Percentiles rank a stretch among this genome's conserved stretches.
phyloP scores from a whole-genome alignment of 805 yeast genomes.

The Metschnikowia matae region DNA sequence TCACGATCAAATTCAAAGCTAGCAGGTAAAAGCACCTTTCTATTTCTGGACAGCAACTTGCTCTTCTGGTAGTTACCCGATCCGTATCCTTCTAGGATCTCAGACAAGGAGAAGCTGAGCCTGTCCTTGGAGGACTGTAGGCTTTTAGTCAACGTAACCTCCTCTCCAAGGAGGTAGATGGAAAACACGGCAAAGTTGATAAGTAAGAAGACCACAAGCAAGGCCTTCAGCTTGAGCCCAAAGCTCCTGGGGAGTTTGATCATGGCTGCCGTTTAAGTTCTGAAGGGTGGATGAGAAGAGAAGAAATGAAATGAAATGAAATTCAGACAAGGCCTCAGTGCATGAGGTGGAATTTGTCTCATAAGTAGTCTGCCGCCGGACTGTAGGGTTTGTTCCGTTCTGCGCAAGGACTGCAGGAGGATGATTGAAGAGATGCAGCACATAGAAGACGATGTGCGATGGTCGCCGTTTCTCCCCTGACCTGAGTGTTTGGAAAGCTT shows the following conservation, averaged over 20 bases:
- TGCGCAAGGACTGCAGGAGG: too few species aligned
- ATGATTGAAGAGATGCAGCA: too few species aligned
- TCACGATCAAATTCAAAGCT: slow-evolving; percentile 5
- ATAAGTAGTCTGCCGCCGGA: too few species aligned
- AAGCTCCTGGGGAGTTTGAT: neutral
- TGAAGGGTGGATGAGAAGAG: neutral
- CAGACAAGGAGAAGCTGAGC: neutral
- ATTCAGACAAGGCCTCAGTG: too few species aligned
- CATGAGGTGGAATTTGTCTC: too few species aligned
- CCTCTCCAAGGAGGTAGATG: neutral
- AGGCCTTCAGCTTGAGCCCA: neutral
- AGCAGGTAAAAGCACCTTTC: slow-evolving; percentile 9
- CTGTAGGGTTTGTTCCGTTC: too few species aligned
- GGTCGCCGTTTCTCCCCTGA: too few species aligned
- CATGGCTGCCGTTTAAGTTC: neutral
- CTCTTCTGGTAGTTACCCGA: neutral
- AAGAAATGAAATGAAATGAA: too few species aligned
- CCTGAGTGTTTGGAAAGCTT: too few species aligned
- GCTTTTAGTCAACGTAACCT: neutral
- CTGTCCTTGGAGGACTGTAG: neutral
- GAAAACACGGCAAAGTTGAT: neutral
- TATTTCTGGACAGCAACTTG: slow-evolving; percentile 1
- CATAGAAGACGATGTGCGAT: too few species aligned
- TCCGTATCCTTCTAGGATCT: slow-evolving; percentile 2
- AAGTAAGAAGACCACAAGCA: neutral